Base-by-base conservation (phyloP, 2,329 filamentous ascomycete genomes). In the Helicocarpus griseus region DNA sequence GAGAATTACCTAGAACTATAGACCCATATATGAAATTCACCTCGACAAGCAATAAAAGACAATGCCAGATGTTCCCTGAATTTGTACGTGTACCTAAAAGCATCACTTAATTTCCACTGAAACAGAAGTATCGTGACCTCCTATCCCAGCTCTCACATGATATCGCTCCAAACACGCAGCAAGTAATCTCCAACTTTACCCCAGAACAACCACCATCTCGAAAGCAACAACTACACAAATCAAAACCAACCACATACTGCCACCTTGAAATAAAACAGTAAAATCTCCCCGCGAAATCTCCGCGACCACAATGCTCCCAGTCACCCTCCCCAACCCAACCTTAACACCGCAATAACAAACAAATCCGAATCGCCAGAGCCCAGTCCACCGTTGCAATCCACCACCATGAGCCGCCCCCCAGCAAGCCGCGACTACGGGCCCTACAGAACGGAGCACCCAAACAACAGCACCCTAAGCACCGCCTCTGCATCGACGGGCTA, bases 381-480 rank as follows among this genome's bases (percentile, higher is more conserved):
- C n/a, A n/a, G n/a, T n/a, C n/a, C n/a, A n/a, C n/a, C n/a, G n/a
- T n/a, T n/a, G n/a, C n/a, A n/a, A n/a, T n/a, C n/a, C n/a, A n/a
- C n/a, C n/a, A n/a, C 63, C 49, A 68, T 68, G 58, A 67, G 69
- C 56, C 64, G 68, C 59, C 59, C 65, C 60, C 63, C 66, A 51
- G 45, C 61, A 53, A 60, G 60, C 57, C 63, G 65, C 49, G 56
- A 62, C 19, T 64, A 70, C 51, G 63, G 63, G 29, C 57, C 56
- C 55, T 67, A 68, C 52, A 60, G 60, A 49, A 59, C 59, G 53
- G 58, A 57, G n/a, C n/a, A n/a, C n/a, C n/a, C n/a, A n/a, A 39
- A 65, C 9, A 47, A 22, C 31, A 31, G 17, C 29, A 31, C 28
- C 19, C 44, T 47, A 14, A 35, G 57, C 49, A 29, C 63, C 50